Evolutionary conservation across 768 basidiomycete species (phyloP).

Genomic region (Cantharellus anzutake): DNA sequence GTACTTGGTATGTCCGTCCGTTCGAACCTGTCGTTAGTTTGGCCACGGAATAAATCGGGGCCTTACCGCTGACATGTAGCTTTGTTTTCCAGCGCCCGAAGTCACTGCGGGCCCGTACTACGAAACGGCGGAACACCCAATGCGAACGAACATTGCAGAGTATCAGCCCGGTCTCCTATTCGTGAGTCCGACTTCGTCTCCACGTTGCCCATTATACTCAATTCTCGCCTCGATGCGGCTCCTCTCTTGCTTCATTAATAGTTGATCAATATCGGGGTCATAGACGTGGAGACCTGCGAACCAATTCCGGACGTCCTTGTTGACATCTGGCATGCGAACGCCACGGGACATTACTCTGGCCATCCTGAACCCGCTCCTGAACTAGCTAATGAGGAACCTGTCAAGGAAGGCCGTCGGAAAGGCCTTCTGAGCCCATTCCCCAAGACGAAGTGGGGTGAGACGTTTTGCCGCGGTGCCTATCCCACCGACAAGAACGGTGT

Average conservation of each 20-base stretch:
- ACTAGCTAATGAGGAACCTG: not conserved
- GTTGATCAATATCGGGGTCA: not conserved
- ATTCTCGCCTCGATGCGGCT: not conserved
- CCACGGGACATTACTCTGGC: not conserved
- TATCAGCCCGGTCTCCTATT: not conserved
- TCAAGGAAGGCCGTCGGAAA: not conserved
- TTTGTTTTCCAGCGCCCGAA: not conserved
- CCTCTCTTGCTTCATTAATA: not conserved
- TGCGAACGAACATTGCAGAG: not conserved
- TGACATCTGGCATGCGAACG: not conserved
- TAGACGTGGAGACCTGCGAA: not conserved
- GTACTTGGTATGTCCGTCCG: not conserved
- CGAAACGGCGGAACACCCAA: not conserved
- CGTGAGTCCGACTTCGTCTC: not conserved
- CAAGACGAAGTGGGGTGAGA: not conserved
- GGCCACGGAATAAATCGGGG: not conserved
- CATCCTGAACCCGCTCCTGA: not conserved
- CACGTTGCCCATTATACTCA: not conserved
- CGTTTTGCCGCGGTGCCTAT: not conserved
- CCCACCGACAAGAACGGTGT: constrained; percentile 1
- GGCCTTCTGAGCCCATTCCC: not conserved
- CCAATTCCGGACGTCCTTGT: not conserved
- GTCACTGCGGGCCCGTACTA: not conserved
- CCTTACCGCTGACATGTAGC: not conserved
- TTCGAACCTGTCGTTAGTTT: not conserved